These are phyloP conservation scores for Jaltomata sinuosa DNA, from an alignment of 257 asterid species.

Conservation along the genomic window DNA sequence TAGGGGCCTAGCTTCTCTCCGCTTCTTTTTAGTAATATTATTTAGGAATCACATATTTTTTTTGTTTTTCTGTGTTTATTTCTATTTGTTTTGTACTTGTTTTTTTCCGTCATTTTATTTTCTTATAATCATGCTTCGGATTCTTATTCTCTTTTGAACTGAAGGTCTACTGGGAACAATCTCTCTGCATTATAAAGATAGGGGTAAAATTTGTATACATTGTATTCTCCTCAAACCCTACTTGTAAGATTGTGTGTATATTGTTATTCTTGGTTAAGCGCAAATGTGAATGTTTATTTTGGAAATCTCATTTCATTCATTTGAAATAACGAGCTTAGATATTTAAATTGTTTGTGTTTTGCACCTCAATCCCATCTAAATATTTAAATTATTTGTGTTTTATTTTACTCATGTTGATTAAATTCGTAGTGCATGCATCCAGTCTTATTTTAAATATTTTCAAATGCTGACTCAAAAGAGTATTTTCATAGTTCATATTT, in stretches of 20 bases:
- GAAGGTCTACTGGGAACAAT: rapidly evolving
- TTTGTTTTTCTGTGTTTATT: neutral
- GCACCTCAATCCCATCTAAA: neutral
- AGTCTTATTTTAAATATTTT: too few species aligned
- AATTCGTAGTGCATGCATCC: neutral
- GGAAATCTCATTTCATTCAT: neutral
- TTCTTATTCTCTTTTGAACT: rapidly evolving
- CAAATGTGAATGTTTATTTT: neutral
- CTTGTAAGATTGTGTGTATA: neutral
- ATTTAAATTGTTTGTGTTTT: neutral
- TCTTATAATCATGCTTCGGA: rapidly evolving
- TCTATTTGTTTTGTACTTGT: rapidly evolving
- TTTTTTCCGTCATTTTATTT: neutral
- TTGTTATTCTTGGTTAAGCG: neutral
- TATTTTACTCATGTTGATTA: neutral
- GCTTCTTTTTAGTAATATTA: neutral
- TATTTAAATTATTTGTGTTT: too few species aligned
- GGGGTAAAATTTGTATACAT: rapidly evolving
- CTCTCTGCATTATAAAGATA: rapidly evolving
- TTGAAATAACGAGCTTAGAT: neutral
- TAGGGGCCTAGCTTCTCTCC: neutral
- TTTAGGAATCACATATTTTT: neutral
- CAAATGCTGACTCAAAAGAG: too few species aligned
- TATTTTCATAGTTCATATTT: too few species aligned
- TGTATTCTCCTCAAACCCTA: rapidly evolving